Evolutionary conservation across 129 eudicot genomes (phyloP), one percentile per base, ranked within the genome.

Genomic region (Smallanthus sonchifolius): DNA sequence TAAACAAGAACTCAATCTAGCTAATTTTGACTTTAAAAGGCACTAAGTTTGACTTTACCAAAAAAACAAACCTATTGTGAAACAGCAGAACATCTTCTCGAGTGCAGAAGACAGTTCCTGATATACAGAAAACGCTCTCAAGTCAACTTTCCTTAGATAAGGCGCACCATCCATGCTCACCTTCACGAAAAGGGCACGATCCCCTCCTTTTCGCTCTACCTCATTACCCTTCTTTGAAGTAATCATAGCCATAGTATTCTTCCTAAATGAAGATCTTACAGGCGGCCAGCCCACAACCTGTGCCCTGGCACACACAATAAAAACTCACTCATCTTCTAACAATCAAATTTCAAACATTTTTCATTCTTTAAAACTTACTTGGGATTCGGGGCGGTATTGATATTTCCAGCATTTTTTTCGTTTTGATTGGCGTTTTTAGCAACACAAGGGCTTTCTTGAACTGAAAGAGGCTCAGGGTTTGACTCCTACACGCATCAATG

Each of bases 261-360:
- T 86, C 79, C 91, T 77, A 67, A 70, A 83, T 32, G 86, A 38
- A 2, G 76, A 77, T 83, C 85, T 83, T 60, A 86, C 68, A 52
- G 91, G 91, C 13, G 87, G 91, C 91, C 88, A 83, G 66, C 84
- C 86, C 10, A 86, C 84, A 75, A 86, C 87, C 69, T 83, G 86
- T 5, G 84, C 82, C 86, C 86, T 83, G n/a, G n/a, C n/a, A n/a
- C n/a, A n/a, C n/a, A n/a, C n/a, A n/a, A n/a, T n/a, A n/a, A n/a
- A n/a, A n/a, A n/a, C n/a, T n/a, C n/a, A n/a, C n/a, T n/a, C n/a
- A n/a, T n/a, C n/a, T n/a, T n/a, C n/a, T n/a, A n/a, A n/a, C n/a
- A n/a, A n/a, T n/a, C n/a, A n/a, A n/a, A n/a, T n/a, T n/a, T n/a
- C n/a, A n/a, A n/a, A n/a, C n/a, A n/a, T n/a, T n/a, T n/a, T n/a